A percentile compares a stretch with the other conserved stretches of the same genome.
These are phyloP conservation scores for Fraxinus nigra DNA, from an alignment of 305 asterid species.

Conservation along the genomic window DNA sequence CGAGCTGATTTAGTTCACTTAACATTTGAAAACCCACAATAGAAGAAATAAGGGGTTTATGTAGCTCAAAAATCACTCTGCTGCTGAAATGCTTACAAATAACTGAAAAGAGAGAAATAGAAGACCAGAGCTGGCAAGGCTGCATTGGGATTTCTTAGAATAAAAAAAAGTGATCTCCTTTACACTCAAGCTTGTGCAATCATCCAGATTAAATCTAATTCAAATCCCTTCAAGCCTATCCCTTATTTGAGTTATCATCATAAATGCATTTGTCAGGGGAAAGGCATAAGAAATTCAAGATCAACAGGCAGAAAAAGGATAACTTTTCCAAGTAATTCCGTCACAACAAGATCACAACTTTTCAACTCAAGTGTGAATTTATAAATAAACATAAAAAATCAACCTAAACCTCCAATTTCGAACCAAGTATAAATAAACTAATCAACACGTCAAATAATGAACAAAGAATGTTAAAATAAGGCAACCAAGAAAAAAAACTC, in stretches of 20 bases:
- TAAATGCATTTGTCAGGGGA: not conserved
- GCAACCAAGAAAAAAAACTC: constrained; percentile 8
- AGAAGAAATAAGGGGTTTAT: not conserved
- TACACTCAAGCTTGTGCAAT: not conserved
- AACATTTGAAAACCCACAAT: not conserved
- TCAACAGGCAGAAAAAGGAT: too few relatives aligned
- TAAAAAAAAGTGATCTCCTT: constrained; percentile 4
- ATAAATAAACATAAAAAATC: too few relatives aligned
- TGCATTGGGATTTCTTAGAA: too few relatives aligned
- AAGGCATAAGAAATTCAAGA: not conserved
- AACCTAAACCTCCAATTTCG: not conserved
- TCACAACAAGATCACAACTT: too few relatives aligned
- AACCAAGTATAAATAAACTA: not conserved
- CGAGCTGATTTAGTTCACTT: not conserved
- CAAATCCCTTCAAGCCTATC: not conserved
- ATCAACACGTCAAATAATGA: not conserved
- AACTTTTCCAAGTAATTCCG: too few relatives aligned
- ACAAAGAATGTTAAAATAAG: constrained; percentile 8
- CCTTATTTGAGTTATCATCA: not conserved
- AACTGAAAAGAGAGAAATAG: not conserved
- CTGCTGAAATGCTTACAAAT: not conserved
- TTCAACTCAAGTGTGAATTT: too few relatives aligned
- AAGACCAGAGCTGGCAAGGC: not conserved
- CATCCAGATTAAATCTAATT: not conserved
- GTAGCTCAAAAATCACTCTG: constrained; percentile 4